phyloP scores from a whole-genome alignment of 1,139 yeast genomes.

The Martiniozyma asiatica region DNA sequence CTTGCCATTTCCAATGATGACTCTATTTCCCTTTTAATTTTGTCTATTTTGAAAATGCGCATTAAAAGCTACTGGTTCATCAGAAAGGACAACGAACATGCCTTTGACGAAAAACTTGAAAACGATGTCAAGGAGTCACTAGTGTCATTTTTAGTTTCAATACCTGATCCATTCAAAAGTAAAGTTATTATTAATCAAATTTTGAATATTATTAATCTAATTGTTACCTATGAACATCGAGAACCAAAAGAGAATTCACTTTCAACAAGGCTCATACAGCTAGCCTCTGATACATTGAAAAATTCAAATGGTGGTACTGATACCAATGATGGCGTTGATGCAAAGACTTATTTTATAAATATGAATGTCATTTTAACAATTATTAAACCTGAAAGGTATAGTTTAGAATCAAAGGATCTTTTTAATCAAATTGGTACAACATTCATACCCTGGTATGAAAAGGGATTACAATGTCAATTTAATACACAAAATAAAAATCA shows the following conservation, averaged over 20 bases:
- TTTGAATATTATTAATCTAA: constrained; percentile 30
- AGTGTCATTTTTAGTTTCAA: neutral
- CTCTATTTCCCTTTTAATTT: constrained; percentile 39
- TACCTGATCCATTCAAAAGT: constrained; percentile 4
- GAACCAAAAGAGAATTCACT: constrained; percentile 23
- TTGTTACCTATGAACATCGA: constrained; percentile 35
- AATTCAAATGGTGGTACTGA: neutral
- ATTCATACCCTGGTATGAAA: constrained; percentile 2
- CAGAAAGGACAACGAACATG: constrained; percentile 5
- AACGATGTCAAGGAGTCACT: constrained; percentile 1
- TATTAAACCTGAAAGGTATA: constrained; percentile 6
- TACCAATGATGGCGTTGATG: no score
- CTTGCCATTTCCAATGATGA: constrained; percentile 1
- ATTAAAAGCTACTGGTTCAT: constrained; percentile 43
- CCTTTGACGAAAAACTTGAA: neutral
- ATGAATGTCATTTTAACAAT: constrained; percentile 6
- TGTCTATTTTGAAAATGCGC: constrained; percentile 59
- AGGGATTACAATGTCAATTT: constrained; percentile 1
- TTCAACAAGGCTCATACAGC: constrained; percentile 4
- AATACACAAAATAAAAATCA: neutral
- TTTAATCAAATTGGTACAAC: constrained; percentile 25
- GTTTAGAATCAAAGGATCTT: constrained; percentile 23
- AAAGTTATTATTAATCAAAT: constrained; percentile 26
- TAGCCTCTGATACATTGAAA: neutral
- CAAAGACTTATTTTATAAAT: constrained; percentile 2